Evolutionary conservation across 2,329 filamentous ascomycete genomes (phyloP).

Genomic region (Paraconiothyrium brasiliense): DNA sequence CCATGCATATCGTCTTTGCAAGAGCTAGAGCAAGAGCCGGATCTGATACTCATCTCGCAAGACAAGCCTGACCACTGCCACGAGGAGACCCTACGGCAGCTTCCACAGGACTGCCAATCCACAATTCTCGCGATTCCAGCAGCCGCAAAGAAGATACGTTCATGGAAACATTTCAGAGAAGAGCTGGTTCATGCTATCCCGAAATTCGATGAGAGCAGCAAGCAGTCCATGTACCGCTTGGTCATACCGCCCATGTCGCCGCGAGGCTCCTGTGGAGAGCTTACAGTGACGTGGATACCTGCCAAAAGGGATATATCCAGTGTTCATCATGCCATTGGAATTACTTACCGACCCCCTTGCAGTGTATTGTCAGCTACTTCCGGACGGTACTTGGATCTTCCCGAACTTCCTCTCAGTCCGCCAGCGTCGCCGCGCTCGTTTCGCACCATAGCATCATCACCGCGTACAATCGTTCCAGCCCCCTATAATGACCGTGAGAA

Average conservation of each 20-base stretch:
- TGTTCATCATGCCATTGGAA: slow-evolving; percentile 73
- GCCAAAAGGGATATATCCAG: slow-evolving; percentile 69
- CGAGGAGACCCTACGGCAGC: slow-evolving; percentile 71
- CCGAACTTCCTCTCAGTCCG: slow-evolving; percentile 39
- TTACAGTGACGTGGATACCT: slow-evolving; percentile 74
- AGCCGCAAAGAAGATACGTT: slow-evolving; percentile 70
- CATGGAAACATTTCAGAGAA: slow-evolving; percentile 74
- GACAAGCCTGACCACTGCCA: slow-evolving; percentile 76
- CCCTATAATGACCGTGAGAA: slow-evolving; percentile 48
- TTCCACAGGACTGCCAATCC: slow-evolving; percentile 65
- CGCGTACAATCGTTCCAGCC: slow-evolving; percentile 44
- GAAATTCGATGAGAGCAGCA: slow-evolving; percentile 53
- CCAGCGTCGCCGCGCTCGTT: slow-evolving; percentile 45
- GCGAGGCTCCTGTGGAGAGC: slow-evolving; percentile 68
- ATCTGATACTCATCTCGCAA: slow-evolving; percentile 68
- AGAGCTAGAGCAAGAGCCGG: slow-evolving; percentile 62
- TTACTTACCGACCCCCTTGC: slow-evolving; percentile 73
- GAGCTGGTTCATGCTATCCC: slow-evolving; percentile 55
- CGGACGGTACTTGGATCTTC: slow-evolving; percentile 49
- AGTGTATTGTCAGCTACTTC: slow-evolving; percentile 47
- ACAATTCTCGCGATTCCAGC: slow-evolving; percentile 72
- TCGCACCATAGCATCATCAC: slow-evolving; percentile 44
- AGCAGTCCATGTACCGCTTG: slow-evolving; percentile 57
- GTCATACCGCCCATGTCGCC: slow-evolving; percentile 63
- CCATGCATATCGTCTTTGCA: slow-evolving; percentile 67